Percentiles rank a stretch among this genome's conserved stretches.
Evolutionary conservation across 1,284 basidiomycete genomes (phyloP).

Genomic region (Caloboletus inedulis): DNA sequence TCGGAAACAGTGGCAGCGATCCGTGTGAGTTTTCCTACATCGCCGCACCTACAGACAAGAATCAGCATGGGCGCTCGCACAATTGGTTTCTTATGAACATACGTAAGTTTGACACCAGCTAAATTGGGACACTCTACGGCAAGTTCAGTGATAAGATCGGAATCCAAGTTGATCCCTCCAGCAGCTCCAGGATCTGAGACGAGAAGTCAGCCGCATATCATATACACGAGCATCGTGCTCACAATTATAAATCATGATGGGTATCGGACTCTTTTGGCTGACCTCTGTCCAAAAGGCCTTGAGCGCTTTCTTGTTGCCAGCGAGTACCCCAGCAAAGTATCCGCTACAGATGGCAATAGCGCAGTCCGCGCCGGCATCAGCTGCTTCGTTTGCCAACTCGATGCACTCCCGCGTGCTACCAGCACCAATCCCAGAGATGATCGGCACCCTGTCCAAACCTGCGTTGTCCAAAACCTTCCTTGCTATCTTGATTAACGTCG

Average conservation of each 20-base stretch:
- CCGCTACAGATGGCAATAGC: conserved; percentile 83
- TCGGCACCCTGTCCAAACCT: conserved; percentile 58
- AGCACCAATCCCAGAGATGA: conserved; percentile 81
- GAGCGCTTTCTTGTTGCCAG: conserved; percentile 59
- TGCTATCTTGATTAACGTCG: conserved; percentile 64
- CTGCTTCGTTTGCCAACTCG: conserved; percentile 69
- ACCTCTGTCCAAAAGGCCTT: conserved; percentile 80
- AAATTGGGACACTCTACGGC: conserved; percentile 70
- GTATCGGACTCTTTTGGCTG: conserved; percentile 74
- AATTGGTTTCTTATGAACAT: conserved; percentile 31
- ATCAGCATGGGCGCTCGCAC: neutral
- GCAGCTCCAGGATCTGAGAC: conserved; percentile 72
- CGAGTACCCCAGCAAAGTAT: conserved; percentile 79
- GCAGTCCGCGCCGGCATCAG: conserved; percentile 79
- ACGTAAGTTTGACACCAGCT: conserved; percentile 87
- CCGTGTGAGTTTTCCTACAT: conserved; percentile 86
- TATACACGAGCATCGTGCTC: conserved; percentile 28
- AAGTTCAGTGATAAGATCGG: conserved; percentile 79
- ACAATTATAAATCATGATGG: conserved; percentile 92
- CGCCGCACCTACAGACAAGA: conserved; percentile 62
- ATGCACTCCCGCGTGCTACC: conserved; percentile 82
- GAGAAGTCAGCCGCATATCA: neutral
- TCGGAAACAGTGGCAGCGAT: conserved; percentile 68
- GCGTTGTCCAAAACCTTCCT: conserved; percentile 69
- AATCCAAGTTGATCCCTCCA: conserved; percentile 83